Percentiles rank a stretch among this genome's conserved stretches.
These are phyloP conservation scores for Myriosclerotinia scirpicola DNA, from an alignment of 2,329 filamentous ascomycete genomes.

Conservation along the genomic window DNA sequence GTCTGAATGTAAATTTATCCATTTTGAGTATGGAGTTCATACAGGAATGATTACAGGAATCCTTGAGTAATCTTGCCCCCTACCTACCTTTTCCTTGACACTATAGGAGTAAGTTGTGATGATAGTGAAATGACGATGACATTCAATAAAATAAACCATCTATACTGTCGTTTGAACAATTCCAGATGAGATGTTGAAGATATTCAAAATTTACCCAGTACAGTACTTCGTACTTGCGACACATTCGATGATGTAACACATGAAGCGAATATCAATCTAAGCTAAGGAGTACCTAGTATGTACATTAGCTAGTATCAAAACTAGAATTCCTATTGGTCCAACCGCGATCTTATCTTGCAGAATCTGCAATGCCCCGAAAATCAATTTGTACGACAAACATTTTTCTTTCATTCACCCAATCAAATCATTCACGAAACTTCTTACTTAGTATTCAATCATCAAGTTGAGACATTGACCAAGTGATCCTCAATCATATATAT, in stretches of 20 bases:
- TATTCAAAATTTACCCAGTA: not conserved
- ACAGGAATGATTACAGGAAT: no score
- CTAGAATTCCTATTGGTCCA: not conserved
- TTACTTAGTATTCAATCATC: not conserved
- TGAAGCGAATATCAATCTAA: no score
- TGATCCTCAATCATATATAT: slow-evolving; percentile 5
- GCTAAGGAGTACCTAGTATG: not conserved
- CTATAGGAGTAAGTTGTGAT: no score
- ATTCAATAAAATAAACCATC: not conserved
- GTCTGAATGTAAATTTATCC: not conserved
- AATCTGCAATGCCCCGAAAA: slow-evolving; percentile 13
- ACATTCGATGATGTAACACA: not conserved
- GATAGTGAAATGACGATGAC: no score
- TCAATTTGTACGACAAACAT: not conserved
- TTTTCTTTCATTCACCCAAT: slow-evolving; percentile 24
- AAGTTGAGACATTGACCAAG: slow-evolving; percentile 17
- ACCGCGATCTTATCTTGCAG: slow-evolving; percentile 10
- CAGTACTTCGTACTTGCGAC: not conserved
- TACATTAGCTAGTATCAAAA: no score
- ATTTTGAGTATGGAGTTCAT: not conserved
- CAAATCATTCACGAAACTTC: slow-evolving; percentile 11
- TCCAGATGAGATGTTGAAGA: not conserved
- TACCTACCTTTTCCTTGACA: no score
- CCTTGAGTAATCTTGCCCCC: no score
- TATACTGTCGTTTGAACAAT: not conserved